phyloP scores from a whole-genome alignment of 179 eudicot species.

The Beta macrorhiza region DNA sequence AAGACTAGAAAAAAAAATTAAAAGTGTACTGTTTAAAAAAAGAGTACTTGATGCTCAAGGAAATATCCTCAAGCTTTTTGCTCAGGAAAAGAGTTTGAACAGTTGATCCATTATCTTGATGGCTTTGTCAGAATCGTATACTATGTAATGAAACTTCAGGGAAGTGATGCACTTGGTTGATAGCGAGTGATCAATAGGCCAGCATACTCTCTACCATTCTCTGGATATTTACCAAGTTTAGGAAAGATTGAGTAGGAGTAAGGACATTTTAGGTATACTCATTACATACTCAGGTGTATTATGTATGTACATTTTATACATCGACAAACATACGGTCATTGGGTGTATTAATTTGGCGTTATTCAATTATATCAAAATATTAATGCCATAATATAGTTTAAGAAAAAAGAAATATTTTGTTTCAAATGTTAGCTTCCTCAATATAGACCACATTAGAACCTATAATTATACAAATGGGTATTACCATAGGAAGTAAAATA shows the following conservation, averaged over 20 bases:
- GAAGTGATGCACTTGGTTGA: constrained; percentile 17
- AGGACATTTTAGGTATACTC: no score
- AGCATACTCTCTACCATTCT: not conserved
- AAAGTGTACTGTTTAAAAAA: not conserved
- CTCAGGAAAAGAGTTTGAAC: constrained; percentile 7
- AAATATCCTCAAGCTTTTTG: not conserved
- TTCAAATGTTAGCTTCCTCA: no score
- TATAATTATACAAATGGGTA: no score
- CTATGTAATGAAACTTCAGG: constrained; percentile 16
- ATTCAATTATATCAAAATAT: no score
- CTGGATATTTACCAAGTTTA: not conserved
- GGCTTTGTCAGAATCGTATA: not conserved
- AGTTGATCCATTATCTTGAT: constrained; percentile 8
- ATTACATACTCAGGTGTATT: no score
- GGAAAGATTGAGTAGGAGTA: not conserved
- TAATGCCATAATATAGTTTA: no score
- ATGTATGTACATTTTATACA: no score
- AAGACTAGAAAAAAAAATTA: not conserved
- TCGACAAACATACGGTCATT: no score
- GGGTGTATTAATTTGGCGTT: no score
- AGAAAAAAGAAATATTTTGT: no score
- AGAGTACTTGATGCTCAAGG: constrained; percentile 7
- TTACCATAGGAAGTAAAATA: no score
- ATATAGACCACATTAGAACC: no score
- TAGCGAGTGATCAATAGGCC: constrained; percentile 1